A percentile compares a stretch with the other conserved stretches of the same genome.
These are phyloP conservation scores for Cokeromyces recurvatus DNA, from an alignment of 371 early-diverging fungal species.

Conservation along the genomic window DNA sequence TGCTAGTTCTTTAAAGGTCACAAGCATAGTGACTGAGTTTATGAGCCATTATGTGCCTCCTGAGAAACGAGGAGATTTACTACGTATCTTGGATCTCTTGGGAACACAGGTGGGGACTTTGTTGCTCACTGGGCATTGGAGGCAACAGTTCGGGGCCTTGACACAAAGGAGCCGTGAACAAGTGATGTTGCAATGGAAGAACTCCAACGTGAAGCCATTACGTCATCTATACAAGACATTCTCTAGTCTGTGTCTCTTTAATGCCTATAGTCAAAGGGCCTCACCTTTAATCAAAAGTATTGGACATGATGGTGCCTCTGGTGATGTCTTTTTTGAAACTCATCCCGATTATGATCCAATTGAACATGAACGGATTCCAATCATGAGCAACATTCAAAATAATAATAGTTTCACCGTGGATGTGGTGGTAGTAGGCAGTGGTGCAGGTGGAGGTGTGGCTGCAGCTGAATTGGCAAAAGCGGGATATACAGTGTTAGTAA, in stretches of 20 bases:
- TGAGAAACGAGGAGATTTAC: conserved; percentile 9
- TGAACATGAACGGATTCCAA: conserved; percentile 25
- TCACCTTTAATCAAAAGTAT: conserved; percentile 5
- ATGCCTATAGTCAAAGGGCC: conserved; percentile 3
- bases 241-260: conserved; percentile 7
- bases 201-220: conserved; percentile 40
- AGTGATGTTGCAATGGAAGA: conserved; percentile 38
- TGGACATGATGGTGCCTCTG: conserved; percentile 33
- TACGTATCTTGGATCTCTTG: conserved; percentile 5
- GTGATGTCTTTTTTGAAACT: conserved; percentile 39
- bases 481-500: conserved; percentile 61
- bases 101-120: conserved; percentile 41
- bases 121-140: conserved; percentile 48
- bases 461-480: conserved; percentile 61
- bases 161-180: conserved; percentile 39
- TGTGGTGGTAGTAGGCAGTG: conserved; percentile 66
- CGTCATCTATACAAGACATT: conserved; percentile 29
- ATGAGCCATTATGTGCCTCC: neutral
- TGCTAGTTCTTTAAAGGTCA: neutral
- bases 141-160: too few relatives aligned
- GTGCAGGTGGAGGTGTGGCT: conserved; percentile 66
- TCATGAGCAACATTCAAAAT: conserved; percentile 29
- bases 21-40: neutral
- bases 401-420: conserved; percentile 31
- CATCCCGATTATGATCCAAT: conserved; percentile 27